Evolutionary conservation across 148 eudicot species (phyloP).

Genomic region (Arctostaphylos glauca): DNA sequence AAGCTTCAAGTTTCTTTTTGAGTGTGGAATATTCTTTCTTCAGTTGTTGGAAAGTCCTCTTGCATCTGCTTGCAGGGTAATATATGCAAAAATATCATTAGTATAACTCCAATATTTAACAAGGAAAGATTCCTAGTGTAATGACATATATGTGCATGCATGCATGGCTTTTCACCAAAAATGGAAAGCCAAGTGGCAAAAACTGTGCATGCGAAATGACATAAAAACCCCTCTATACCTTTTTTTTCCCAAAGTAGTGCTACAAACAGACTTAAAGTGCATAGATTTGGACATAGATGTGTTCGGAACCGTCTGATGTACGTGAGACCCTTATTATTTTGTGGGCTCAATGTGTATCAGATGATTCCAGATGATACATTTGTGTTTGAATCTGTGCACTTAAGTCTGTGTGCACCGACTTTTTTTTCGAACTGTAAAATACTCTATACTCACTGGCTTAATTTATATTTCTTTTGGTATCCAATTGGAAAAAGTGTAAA

Average conservation of each 20-base stretch:
- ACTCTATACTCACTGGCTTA: not conserved
- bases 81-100: constrained; percentile 3
- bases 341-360: no score
- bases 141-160: constrained; percentile 1
- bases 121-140: constrained; percentile 1
- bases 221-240: not conserved
- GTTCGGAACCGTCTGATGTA: no score
- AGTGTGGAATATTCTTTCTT: constrained; percentile 77
- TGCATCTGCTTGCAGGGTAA: constrained; percentile 49
- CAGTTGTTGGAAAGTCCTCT: constrained; percentile 69
- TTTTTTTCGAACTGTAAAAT: no score
- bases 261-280: no score
- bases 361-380: no score
- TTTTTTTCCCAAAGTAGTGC: no score
- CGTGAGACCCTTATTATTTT: no score
- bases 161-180: not conserved
- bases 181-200: constrained; percentile 10
- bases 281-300: no score
- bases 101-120: not conserved
- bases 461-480: not conserved
- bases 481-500: no score
- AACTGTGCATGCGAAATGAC: not conserved
- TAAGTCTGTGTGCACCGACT: no score
- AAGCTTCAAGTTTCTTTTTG: constrained; percentile 72
- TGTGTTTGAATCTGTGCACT: no score